Base-by-base conservation (phyloP, 2,329 filamentous ascomycete species). In the Colletotrichum melonis region DNA sequence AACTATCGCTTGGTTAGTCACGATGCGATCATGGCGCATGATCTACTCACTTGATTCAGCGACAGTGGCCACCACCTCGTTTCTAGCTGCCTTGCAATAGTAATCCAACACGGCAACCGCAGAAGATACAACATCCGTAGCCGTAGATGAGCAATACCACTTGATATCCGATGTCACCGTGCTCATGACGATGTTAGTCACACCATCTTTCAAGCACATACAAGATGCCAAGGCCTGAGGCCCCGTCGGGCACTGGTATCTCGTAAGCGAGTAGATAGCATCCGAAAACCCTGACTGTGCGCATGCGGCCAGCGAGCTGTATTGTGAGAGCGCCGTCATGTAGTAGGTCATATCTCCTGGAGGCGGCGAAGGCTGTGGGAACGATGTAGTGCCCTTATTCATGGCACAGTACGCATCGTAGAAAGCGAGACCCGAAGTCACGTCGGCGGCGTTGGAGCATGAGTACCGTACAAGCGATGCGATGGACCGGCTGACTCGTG, bases 281-380 rank as follows among this genome's bases (percentile, higher is more conserved):
- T 82, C 80, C 3, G 84, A 84, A 22, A 90, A 74, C 0, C 81
- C 88, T 0, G 76, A 79, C 67, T 84, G 81, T 1, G 86, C 88
- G 67, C 88, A 90, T 0, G 79, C 76, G 0, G 82, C 82, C 0
- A 90, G 80, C 0, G 83, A 81, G 55, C 80, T 83, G 73, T 81
- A 90, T 69, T 86, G 79, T 0, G 86, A 81, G 32, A 90, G 78
- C 14, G 85, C 88, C 1, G 87, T 88, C 69, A 90, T 86, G 71
- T 88, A 87, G 76, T 89, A 90, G 0, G 86, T 84, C 84, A 90
- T 88, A 73, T 89, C 84, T 56, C 88, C 88, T 0, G 88, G 86
- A 7, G 88, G 88, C 32, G 81, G 78, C 0, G 84, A 79, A 1
- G 86, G 83, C 4, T 78, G 75, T 1, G 87, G 86, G 74, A 90